A percentile compares a stretch with the other conserved stretches of the same genome.
Conservation (phyloP, 202 grass and related monocot genomes). For the Carex arenaria region DNA sequence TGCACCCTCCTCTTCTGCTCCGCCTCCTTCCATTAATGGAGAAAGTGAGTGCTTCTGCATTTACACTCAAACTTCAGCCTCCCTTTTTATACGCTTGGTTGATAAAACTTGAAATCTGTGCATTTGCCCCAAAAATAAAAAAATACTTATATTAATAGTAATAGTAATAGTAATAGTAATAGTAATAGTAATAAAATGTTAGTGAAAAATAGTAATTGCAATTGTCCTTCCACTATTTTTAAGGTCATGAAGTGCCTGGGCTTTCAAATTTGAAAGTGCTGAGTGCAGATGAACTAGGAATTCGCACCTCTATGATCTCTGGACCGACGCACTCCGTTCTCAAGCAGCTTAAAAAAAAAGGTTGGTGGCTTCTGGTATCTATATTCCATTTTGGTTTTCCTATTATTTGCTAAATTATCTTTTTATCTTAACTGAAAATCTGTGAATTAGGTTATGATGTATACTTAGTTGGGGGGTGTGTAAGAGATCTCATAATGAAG, state of each 20-base stretch:
- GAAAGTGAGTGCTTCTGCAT: background rate
- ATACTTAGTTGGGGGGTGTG: conserved; percentile 91
- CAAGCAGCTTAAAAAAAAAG: conserved; percentile 25
- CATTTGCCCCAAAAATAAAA: background rate
- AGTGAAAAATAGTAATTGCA: background rate
- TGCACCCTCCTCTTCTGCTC: conserved; percentile 6
- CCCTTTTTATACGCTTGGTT: background rate
- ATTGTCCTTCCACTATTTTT: background rate
- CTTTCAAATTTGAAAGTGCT: conserved; percentile 12
- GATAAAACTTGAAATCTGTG: background rate
- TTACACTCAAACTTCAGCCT: background rate
- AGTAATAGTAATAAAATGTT: background rate
- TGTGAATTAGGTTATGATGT: conserved; percentile 75
- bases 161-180: too few relatives aligned
- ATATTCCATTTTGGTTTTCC: background rate
- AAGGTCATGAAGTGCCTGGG: conserved; percentile 3
- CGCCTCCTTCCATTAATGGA: conserved; percentile 13
- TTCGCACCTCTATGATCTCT: conserved; percentile 6
- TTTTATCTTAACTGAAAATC: background rate
- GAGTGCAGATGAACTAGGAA: conserved; percentile 3
- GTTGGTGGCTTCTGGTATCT: background rate
- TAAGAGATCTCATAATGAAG: conserved; percentile 93
- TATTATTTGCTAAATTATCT: background rate
- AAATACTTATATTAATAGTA: too few relatives aligned
- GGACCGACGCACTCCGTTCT: conserved; percentile 10